Percentiles rank a stretch among this genome's conserved stretches.
Conservation (phyloP, 768 basidiomycete genomes). For the Rhodotorula taiwanensis region DNA sequence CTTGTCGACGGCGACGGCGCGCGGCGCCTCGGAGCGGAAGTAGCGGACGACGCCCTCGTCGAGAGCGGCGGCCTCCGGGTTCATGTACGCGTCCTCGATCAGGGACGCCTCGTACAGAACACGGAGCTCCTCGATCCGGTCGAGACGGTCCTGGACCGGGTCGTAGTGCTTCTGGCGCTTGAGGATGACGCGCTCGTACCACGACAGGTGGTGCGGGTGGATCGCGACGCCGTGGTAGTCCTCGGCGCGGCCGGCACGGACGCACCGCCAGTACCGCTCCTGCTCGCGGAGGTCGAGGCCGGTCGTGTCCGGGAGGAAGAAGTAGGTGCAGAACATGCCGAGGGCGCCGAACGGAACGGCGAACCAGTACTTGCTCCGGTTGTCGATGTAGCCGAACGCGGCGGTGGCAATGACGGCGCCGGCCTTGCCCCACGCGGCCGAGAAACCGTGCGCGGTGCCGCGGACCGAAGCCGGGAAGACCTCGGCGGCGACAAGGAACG, state of each 20-base stretch:
- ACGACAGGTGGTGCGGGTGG: slow-evolving; percentile 45
- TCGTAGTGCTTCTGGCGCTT: slow-evolving; percentile 44
- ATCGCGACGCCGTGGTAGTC: slow-evolving; percentile 49
- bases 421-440: slow-evolving; percentile 46
- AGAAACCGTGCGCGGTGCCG: slow-evolving; percentile 48
- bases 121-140: slow-evolving; percentile 45
- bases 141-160: slow-evolving; percentile 44
- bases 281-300: slow-evolving; percentile 48
- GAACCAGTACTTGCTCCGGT: slow-evolving; percentile 40
- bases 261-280: slow-evolving; percentile 44
- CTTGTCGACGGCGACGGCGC: slow-evolving; percentile 6
- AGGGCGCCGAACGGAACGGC: slow-evolving; percentile 46
- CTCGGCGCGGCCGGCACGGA: slow-evolving; percentile 43
- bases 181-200: slow-evolving; percentile 44
- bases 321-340: slow-evolving; percentile 34
- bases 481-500: slow-evolving; percentile 49
- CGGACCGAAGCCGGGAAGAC: slow-evolving; percentile 48
- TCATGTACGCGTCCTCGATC: slow-evolving; percentile 19
- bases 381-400: slow-evolving; percentile 46
- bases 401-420: slow-evolving; percentile 47
- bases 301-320: slow-evolving; percentile 45
- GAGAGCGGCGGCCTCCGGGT: slow-evolving; percentile 1
- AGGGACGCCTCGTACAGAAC: slow-evolving; percentile 41
- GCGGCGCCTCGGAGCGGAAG: slow-evolving; percentile 22
- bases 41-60: slow-evolving; percentile 29